Conservation (phyloP, 2,329 filamentous ascomycete species). For the Aureobasidium sp. region DNA sequence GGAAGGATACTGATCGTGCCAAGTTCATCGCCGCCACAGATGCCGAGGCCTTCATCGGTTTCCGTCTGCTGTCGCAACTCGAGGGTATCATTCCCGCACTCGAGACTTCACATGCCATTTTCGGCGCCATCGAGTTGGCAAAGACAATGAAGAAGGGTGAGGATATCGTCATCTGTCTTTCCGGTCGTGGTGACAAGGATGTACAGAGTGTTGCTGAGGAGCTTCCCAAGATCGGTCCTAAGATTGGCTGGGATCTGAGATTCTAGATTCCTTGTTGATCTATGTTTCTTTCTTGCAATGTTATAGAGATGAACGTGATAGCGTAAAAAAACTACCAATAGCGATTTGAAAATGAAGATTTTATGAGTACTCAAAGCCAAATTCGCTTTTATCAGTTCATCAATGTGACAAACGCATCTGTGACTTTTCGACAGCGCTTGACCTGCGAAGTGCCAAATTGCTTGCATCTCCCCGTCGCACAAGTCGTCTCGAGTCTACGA, state of each 20-base stretch:
- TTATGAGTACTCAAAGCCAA: no score
- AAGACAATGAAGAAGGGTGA: slow-evolving; percentile 85
- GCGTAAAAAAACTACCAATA: no score
- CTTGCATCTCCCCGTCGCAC: no score
- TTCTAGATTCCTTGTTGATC: slow-evolving; percentile 23
- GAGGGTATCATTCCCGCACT: slow-evolving; percentile 97
- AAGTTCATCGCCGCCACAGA: slow-evolving; percentile 89
- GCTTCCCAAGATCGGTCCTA: slow-evolving; percentile 75
- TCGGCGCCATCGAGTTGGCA: slow-evolving; percentile 77
- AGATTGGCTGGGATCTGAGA: slow-evolving; percentile 67
- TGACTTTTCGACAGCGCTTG: no score
- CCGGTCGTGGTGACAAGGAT: slow-evolving; percentile 93
- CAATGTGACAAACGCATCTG: no score
- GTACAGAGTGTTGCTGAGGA: slow-evolving; percentile 97
- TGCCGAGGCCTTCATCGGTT: slow-evolving; percentile 78
- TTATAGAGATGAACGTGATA: no score
- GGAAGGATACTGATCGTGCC: slow-evolving; percentile 85
- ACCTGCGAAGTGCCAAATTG: no score
- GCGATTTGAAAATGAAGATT: no score
- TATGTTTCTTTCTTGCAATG: no score
- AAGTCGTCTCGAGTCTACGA: no score
- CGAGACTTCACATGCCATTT: slow-evolving; percentile 89
- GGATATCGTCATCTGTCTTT: slow-evolving; percentile 89
- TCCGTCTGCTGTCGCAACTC: slow-evolving; percentile 72
- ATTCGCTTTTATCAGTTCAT: no score